Evolutionary conservation across 345 rosid genomes (phyloP), one percentile per base, ranked within the genome.

Genomic region (Syzygium oleosum): DNA sequence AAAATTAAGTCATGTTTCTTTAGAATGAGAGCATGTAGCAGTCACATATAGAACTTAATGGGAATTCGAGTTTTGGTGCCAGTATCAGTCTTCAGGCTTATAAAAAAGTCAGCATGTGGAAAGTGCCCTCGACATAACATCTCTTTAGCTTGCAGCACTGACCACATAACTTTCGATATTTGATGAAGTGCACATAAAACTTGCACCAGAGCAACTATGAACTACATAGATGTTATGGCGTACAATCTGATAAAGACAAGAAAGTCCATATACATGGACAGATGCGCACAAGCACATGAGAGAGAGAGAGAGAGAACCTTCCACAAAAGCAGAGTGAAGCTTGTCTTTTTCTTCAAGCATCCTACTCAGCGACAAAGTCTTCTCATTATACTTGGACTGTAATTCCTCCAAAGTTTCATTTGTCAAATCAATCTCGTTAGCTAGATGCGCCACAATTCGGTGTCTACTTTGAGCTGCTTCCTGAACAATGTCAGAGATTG

Each of bases 321-420:
- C 94, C 61, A 92, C 89, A 90, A 94, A 98, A 86, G 94, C 94
- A 87, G 65, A 68, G 38, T 94, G 95, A 59, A 97, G 90, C 52
- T 80, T 89, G 85, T 94, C 96, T 68, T 97, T 95, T 91, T 96
- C 98, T 85, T 94, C 94, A 59, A 95, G 92, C 92, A 94, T 94
- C 93, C 92, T 89, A 68, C 91, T 91, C 85, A 94, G 87, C 46
- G 98, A 92, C 96, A 94, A 91, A 16, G 90, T 91, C 84, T 90
- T 94, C 92, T 90, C 94, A 88, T 95, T 91, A 89, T 92, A 95
- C 84, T 91, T 93, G 87, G 91, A 93, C 49, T 92, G 92, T 51
- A 94, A 86, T 52, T 93, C 90, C 87, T 90, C 86, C 87, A 96
- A 88, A 88, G 93, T 92, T 88, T 94, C 93, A 90, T 95, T 97